Base-by-base conservation (phyloP, 1,284 basidiomycete species). In the Cryptococcus deneoformans region DNA sequence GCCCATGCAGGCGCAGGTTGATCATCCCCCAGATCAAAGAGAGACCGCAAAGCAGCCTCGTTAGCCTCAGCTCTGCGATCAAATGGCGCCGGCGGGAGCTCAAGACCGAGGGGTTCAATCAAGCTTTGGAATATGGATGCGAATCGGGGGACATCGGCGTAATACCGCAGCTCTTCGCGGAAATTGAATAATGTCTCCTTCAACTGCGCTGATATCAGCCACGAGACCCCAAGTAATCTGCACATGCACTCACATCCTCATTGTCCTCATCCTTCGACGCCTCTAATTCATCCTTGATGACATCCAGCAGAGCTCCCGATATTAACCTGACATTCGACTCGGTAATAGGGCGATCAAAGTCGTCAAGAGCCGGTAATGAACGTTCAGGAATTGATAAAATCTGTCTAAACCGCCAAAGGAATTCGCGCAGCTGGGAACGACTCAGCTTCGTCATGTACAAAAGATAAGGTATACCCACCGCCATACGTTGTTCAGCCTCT, bases 131-230 rank as follows among this genome's bases (percentile, higher is more conserved):
- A 70, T 24, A 73, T 67, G 12, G 48, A 44, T 1, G 68, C 65
- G 49, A 76, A 76, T 29, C 71, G 65, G 29, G 66, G 68, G 11
- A 73, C 60, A 56, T 76, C 73, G 43, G 70, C 72, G 52, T 74
- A 74, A 56, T 72, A 69, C 47, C 71, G 61, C 38, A 76, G 50
- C 53, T 74, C 73, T 59, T 74, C 72, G 39, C 71, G 70, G 47
- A 64, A 43, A 9, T 67, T 60, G 47, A 61, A 59, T 8, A 71
- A 14, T 6, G 24, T 56, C 20, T 62, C 62, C 16, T 37, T 20
- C 3, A 66, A 24, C 65, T 69, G 52, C 29, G 29, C 0, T 24
- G 29, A n/a, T 37, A 35, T 42, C 8, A 20, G 57, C 50, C 43
- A 43, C 46, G 29, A 24, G 20, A 34, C 14, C 20, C 1, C 36